Base-by-base conservation (phyloP, 768 basidiomycete genomes). In the Neoboletus brunneissimus region DNA sequence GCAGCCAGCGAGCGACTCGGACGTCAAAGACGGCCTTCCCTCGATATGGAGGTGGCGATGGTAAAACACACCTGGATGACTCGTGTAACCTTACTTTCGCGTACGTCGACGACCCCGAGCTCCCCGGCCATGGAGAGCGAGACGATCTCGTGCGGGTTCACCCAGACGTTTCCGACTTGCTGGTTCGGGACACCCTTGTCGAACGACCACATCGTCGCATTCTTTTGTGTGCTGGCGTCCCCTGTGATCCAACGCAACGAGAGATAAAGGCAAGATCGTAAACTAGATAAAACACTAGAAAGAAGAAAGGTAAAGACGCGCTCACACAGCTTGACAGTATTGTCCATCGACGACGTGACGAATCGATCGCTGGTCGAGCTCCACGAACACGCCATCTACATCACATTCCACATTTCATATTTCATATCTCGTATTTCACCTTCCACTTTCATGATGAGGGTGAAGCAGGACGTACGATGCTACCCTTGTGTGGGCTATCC, bases 121-220 rank as follows among this genome's bases (percentile, higher is more conserved):
- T 85, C 81, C 15, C 95, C 94, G 0, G 83, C 85, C 61, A 96
- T 74, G 0, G 93, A 94, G 27, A 98, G 75, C 5, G 92, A 94
- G 37, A 92, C 85, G 51, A 97, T 83, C 55, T 84, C 80, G 51
- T 79, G 79, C 32, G 81, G 76, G 41, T 81, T 83, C 51, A 78
- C 86, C 91, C 92, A 97, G n/a, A 84, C 82, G 61, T 88, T 89
- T 29, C 95, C 95, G 27, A 91, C 79, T 76, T 98, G 95, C 67
- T 98, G 95, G 61, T 89, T 74, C 29, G 79, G 75, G 29, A 96
- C 73, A n/a, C 84, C 88, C 35, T 83, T 72, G 12, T 91, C 93
- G 20, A 94, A 71, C 1, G 79, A 80, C 85, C 89, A 95, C 1
- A 83, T 83, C 16, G 78, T 82, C 22, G 80, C 73, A 9, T 81